Evolutionary conservation across 768 basidiomycete species (phyloP).

Genomic region (Nidula microcarpa): DNA sequence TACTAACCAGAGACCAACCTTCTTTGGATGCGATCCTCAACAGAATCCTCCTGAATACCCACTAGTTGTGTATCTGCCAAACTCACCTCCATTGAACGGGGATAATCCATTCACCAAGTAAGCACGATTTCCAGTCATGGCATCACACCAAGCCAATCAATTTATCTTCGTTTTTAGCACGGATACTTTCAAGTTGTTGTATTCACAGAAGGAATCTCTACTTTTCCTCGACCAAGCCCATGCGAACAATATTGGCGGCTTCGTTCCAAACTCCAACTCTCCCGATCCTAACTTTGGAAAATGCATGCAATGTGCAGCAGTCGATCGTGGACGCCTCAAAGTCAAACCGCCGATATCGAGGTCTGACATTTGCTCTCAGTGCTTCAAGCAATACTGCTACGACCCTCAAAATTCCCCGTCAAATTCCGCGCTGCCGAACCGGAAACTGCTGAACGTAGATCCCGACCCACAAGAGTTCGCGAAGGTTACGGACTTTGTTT

Average conservation of each 20-base stretch:
- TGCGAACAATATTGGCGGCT: neutral
- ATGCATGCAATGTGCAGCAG: slow-evolving; percentile 1
- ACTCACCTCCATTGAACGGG: neutral
- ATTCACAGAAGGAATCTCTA: neutral
- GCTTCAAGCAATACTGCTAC: slow-evolving; percentile 29
- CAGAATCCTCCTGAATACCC: neutral
- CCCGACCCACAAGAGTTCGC: neutral
- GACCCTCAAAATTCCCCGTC: slow-evolving; percentile 16
- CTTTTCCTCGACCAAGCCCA: neutral
- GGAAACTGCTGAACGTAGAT: neutral
- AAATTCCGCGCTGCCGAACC: neutral
- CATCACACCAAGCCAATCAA: neutral
- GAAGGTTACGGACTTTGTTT: neutral
- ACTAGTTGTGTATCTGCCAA: neutral
- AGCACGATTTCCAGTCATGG: neutral
- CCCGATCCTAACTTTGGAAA: neutral
- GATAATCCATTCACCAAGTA: neutral
- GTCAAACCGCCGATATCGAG: slow-evolving; percentile 10
- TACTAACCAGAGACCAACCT: neutral
- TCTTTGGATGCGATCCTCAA: neutral
- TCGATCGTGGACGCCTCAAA: slow-evolving; percentile 26
- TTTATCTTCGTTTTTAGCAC: neutral
- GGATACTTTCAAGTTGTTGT: neutral
- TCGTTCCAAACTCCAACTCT: neutral
- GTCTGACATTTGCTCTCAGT: slow-evolving; percentile 22